Conservation (phyloP, 805 yeast species). For the Nakazawaea wickerhamii region DNA sequence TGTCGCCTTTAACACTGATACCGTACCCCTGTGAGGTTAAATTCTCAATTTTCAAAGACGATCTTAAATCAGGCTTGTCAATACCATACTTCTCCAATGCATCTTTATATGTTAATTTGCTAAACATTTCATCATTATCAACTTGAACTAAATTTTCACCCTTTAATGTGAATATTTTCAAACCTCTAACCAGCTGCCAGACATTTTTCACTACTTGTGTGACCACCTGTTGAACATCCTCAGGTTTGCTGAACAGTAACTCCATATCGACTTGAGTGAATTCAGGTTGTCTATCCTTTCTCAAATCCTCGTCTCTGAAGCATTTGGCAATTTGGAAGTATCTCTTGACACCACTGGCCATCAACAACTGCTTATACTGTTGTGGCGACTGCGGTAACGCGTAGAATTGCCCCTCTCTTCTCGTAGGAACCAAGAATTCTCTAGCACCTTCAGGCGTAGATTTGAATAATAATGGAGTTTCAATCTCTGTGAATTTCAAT, state of each 20-base stretch:
- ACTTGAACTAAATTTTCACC: constrained; percentile 27
- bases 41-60: constrained; percentile 43
- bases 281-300: constrained; percentile 96
- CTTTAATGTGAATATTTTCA: constrained; percentile 34
- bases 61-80: constrained; percentile 91
- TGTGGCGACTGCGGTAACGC: constrained; percentile 98
- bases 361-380: constrained; percentile 89
- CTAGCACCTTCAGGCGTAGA: constrained; percentile 98
- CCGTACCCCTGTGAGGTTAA: constrained; percentile 24
- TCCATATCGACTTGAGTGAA: constrained; percentile 97
- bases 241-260: constrained; percentile 72
- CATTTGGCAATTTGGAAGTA: constrained; percentile 93
- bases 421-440: constrained; percentile 90
- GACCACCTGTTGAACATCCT: constrained; percentile 62
- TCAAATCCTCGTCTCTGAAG: constrained; percentile 91
- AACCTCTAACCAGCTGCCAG: constrained; percentile 46
- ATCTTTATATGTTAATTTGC: constrained; percentile 54
- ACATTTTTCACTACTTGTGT: constrained; percentile 48
- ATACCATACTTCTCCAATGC: constrained; percentile 77
- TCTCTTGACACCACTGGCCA: constrained; percentile 86
- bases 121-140: constrained; percentile 25
- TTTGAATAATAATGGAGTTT: constrained; percentile 89
- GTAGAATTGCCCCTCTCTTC: constrained; percentile 57
- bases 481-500: constrained; percentile 68
- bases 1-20: constrained; percentile 25